These are phyloP conservation scores for Domatiomyces catenatus DNA, from an alignment of 2,329 filamentous ascomycete genomes.

Conservation along the genomic window DNA sequence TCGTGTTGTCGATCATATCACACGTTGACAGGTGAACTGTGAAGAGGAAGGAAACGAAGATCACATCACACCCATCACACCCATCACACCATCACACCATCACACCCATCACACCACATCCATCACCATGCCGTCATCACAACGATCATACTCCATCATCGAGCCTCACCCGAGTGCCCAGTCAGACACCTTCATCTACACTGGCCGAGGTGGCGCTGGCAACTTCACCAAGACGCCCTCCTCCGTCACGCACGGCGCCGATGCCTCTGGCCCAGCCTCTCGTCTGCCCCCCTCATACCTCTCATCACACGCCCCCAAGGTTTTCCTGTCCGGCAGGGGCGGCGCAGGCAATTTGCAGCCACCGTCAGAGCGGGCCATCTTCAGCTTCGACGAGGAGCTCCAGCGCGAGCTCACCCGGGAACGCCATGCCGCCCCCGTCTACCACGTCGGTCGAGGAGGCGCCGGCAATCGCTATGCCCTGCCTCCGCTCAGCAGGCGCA, in stretches of 20 bases:
- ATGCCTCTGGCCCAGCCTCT: constrained; percentile 33
- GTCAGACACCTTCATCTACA: constrained; percentile 31
- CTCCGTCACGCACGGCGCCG: constrained; percentile 32
- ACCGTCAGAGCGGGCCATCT: constrained; percentile 39
- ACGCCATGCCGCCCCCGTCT: constrained; percentile 42
- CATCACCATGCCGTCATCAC: constrained; percentile 19
- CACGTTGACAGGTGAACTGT: no score
- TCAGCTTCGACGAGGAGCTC: constrained; percentile 53
- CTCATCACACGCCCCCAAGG: constrained; percentile 25
- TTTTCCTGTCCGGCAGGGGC: constrained; percentile 36
- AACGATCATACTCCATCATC: constrained; percentile 37
- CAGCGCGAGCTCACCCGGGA: constrained; percentile 39
- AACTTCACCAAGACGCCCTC: constrained; percentile 42
- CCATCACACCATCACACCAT: constrained; percentile 1
- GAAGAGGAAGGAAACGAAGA: no score
- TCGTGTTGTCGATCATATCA: no score
- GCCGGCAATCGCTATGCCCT: constrained; percentile 35
- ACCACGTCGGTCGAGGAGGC: constrained; percentile 48
- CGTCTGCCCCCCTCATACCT: constrained; percentile 23
- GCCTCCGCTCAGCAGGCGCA: not conserved
- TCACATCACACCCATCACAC: constrained; percentile 1
- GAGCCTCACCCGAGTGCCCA: constrained; percentile 46
- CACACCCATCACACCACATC: constrained; percentile 7
- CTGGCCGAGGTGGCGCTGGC: constrained; percentile 49
- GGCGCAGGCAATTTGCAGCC: constrained; percentile 41